Base-by-base conservation (phyloP, 2,329 filamentous ascomycete species). In the Aspergillus piperis region DNA sequence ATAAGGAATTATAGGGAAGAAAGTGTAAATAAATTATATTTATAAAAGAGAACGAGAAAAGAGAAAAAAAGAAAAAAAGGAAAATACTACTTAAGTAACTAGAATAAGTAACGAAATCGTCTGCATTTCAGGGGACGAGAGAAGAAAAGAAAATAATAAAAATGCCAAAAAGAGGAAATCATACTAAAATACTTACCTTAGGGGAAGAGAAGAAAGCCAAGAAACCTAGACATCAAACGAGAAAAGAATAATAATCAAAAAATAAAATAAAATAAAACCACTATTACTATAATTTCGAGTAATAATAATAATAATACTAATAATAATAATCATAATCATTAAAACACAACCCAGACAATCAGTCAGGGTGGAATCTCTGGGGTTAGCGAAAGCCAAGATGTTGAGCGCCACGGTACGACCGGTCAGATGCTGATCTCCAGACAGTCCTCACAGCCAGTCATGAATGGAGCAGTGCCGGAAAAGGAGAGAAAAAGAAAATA, bases 341-440 rank as follows among this genome's bases (percentile, higher is more conserved):
- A 13, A 47, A 36, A 36, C 47, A 55, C 44, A 44, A 44, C 39
- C 41, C 19, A 42, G 41, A 19, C 41, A 44, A 21, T 21, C 19
- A 44, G 41, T 23, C 44, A 25, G 53, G 53, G 53, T 55, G 36
- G 53, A 60, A 56, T 58, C 54, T 62, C 56, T 57, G 41, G 55
- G 59, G 54, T 44, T 55, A 42, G 53, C 27, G 38, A 44, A 36
- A 55, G 53, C 53, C 53, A 54, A 58, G 49, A 51, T 53, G 50
- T 57, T 58, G 54, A 61, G 56, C 60, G 57, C 60, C 60, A 62
- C 57, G 57, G 58, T 55, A 59, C 58, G 56, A 62, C 61, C 52
- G 61, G 62, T 64, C 62, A 64, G 61, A 61, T 58, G 61, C 58
- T 63, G 62, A 64, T 64, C 62, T 59, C 49, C 53, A 30, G 52